Base-by-base conservation (phyloP, 805 yeast species). In the Ogataea siamensis region DNA sequence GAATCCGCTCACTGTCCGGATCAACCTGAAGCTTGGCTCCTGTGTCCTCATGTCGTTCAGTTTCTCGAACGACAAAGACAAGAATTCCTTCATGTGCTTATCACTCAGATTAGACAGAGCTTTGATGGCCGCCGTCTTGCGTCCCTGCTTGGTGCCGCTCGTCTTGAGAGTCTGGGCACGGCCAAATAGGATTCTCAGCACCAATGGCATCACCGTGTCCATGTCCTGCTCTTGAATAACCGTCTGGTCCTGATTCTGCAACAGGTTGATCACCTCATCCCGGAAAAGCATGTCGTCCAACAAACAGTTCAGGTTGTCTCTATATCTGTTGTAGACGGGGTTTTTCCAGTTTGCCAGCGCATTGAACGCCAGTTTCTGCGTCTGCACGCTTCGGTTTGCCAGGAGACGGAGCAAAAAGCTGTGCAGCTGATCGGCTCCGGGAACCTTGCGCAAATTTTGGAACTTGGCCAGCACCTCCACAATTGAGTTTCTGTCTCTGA, bases 271-370 rank as follows among this genome's bases (percentile, higher is more conserved):
- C 20, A 89, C 65, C 60, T 89, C 97, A 61, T 93, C 99, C 42
- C 87, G 76, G 66, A 87, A 89, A 12, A 82, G 66, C 2, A 85
- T 75, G 44, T 87, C 95, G 57, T 91, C 96, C 12, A 91, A 65
- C 41, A 93, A 61, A 45, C 83, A 88, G 32, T 64, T 72, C 50
- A 93, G 64, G 49, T 82, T 81, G 43, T 83, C 95, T 40, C 72
- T 69, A 55, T 87, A 91, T 55, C 81, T 83, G 37, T 71, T 72
- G 22, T 87, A 62, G 3, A 67, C 67, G 2, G 74, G 70, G 32
- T 73, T 68, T 47, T 80, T 78, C 68, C 74, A 83, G 26, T 83
- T 77, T 24, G 87, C 60, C 5, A 93, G 53, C 27, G 83, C 81
- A 31, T 76, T 73, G 32, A 93, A 66, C 0, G 96, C 93, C 21